A percentile compares a stretch with the other conserved stretches of the same genome.
These are phyloP conservation scores for Solanum gandarillasii DNA, from an alignment of 257 asterid genomes.

Conservation along the genomic window DNA sequence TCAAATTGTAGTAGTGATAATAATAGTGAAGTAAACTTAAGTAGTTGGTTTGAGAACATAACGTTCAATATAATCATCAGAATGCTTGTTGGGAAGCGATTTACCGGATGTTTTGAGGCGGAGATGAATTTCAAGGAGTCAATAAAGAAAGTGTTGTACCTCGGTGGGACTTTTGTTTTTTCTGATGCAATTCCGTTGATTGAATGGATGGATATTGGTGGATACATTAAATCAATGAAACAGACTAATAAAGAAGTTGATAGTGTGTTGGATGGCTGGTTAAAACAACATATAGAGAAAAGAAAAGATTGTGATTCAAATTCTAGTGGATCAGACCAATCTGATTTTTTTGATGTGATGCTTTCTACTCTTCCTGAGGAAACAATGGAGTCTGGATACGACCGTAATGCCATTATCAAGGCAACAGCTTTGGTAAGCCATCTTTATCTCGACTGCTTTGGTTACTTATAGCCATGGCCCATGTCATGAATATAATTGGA, in stretches of 20 bases:
- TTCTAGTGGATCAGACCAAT: background rate
- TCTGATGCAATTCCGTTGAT: constrained; percentile 48
- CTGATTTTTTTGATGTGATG: constrained; percentile 43
- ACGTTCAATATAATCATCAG: constrained; percentile 27
- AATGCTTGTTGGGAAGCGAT: constrained; percentile 34
- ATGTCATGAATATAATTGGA: no score
- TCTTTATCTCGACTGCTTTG: no score
- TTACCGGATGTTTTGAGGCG: background rate
- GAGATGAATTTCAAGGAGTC: constrained; percentile 23
- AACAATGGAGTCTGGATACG: constrained; percentile 10
- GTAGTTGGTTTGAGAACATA: constrained; percentile 23
- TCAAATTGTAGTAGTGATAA: background rate
- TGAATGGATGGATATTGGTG: constrained; percentile 55
- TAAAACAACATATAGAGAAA: constrained; percentile 22
- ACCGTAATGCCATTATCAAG: constrained; percentile 34
- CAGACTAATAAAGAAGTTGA: constrained; percentile 20
- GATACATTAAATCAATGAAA: constrained; percentile 37
- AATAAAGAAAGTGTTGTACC: constrained; percentile 25
- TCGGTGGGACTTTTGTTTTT: constrained; percentile 31
- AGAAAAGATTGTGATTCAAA: background rate
- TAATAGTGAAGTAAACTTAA: constrained; percentile 3
- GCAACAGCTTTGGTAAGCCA: constrained; percentile 33
- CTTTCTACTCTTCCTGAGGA: constrained; percentile 22
- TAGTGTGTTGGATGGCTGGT: constrained; percentile 27
- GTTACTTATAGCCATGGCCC: no score